These are phyloP conservation scores for Deinandra increscens DNA, from an alignment of 129 eudicot species.

Conservation along the genomic window DNA sequence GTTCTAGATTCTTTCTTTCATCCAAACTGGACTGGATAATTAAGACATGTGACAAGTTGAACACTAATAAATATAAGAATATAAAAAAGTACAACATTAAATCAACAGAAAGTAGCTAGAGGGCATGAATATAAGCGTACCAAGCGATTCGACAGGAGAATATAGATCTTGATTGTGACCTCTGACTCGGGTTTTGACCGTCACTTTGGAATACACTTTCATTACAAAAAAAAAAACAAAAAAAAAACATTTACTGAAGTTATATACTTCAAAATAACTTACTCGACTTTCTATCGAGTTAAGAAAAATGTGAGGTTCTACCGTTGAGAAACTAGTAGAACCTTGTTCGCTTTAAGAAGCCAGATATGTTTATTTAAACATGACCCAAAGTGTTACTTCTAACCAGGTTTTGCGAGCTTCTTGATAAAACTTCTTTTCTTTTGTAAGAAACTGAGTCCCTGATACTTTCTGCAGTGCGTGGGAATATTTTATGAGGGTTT, in stretches of 20 bases:
- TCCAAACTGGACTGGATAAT: slow-evolving; percentile 18
- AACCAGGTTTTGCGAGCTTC: no score
- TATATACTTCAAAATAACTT: not conserved
- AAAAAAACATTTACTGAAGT: not conserved
- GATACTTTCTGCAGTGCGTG: no score
- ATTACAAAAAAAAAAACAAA: not conserved
- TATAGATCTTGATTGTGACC: slow-evolving; percentile 10
- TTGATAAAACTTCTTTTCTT: no score
- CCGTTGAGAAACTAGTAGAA: no score
- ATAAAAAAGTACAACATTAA: not conserved
- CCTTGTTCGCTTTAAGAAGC: no score
- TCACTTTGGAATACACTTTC: slow-evolving; percentile 16
- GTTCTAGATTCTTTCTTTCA: not conserved
- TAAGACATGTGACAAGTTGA: slow-evolving; percentile 16
- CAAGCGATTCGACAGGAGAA: slow-evolving; percentile 12
- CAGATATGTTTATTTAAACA: no score
- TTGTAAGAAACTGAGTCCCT: no score
- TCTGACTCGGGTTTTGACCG: slow-evolving; percentile 2
- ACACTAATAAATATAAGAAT: not conserved
- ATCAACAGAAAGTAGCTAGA: not conserved
- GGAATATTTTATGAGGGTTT: no score
- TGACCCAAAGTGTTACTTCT: no score
- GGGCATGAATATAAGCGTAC: slow-evolving; percentile 5
- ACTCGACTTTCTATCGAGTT: not conserved
- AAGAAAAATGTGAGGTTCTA: no score